These are phyloP conservation scores for Gossypium schwendimanii DNA, from an alignment of 441 rosid species.

Conservation along the genomic window DNA sequence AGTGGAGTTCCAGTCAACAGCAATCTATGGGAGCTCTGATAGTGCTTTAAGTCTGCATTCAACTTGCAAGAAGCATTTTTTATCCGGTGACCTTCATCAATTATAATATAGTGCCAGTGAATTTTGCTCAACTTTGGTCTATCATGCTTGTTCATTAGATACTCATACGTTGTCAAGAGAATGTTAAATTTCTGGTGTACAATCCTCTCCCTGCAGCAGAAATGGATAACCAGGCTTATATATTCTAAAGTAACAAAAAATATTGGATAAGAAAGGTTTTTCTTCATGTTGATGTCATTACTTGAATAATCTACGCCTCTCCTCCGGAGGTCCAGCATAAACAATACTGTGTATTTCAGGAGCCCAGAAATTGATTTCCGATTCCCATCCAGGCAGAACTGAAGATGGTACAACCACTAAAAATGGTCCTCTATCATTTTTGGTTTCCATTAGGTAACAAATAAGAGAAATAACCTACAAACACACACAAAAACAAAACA, in stretches of 20 bases:
- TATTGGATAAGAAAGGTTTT: constrained; percentile 4
- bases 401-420: constrained; percentile 95
- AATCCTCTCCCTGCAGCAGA: constrained; percentile 70
- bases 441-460: constrained; percentile 89
- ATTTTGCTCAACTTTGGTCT: constrained; percentile 84
- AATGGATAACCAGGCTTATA: constrained; percentile 17
- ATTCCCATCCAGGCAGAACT: constrained; percentile 89
- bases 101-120: constrained; percentile 89
- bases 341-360: constrained; percentile 67
- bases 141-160: constrained; percentile 95
- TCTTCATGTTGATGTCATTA: constrained; percentile 29
- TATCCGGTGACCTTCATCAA: constrained; percentile 96
- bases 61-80: constrained; percentile 97
- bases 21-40: constrained; percentile 79
- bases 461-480: constrained; percentile 80
- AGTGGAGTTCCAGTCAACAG: constrained; percentile 89
- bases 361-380: constrained; percentile 88
- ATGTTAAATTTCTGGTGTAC: constrained; percentile 86
- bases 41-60: constrained; percentile 90
- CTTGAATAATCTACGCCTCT: constrained; percentile 85
- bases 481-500: neutral
- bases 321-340: constrained; percentile 89
- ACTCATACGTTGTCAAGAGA: constrained; percentile 88
- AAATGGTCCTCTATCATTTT: constrained; percentile 94
- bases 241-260: constrained; percentile 8